Conservation (phyloP, 2,329 filamentous ascomycete genomes). For the Alternaria viburni region DNA sequence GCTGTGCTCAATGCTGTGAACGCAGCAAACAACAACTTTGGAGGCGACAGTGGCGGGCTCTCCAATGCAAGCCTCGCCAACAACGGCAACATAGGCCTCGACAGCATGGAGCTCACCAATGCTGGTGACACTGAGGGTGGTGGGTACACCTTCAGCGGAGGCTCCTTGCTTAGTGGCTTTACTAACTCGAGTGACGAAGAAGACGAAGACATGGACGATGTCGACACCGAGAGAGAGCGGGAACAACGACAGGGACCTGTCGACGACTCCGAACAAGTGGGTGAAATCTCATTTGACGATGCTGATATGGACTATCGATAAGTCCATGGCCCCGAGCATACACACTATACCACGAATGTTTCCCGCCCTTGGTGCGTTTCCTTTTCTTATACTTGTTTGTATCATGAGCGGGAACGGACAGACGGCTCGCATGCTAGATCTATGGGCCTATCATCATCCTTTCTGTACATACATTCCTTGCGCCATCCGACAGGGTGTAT, state of each 20-base stretch:
- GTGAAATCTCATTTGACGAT: slow-evolving; percentile 68
- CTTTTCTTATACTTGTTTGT: slow-evolving; percentile 24
- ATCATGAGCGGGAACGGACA: slow-evolving; percentile 11
- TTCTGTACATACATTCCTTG: slow-evolving; percentile 36
- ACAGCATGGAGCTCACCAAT: slow-evolving; percentile 70
- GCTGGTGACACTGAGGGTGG: slow-evolving; percentile 71
- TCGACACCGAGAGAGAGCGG: slow-evolving; percentile 70
- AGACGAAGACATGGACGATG: slow-evolving; percentile 90
- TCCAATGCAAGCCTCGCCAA: slow-evolving; percentile 83
- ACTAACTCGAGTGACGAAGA: slow-evolving; percentile 95
- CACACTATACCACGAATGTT: slow-evolving; percentile 39
- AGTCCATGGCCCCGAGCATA: slow-evolving; percentile 37
- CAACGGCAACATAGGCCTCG: slow-evolving; percentile 59
- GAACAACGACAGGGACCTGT: slow-evolving; percentile 52
- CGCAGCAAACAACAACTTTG: slow-evolving; percentile 63
- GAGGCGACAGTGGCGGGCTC: slow-evolving; percentile 56
- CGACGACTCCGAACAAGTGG: slow-evolving; percentile 68
- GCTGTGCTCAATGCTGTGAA: slow-evolving; percentile 68
- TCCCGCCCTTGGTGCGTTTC: slow-evolving; percentile 50
- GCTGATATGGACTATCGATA: slow-evolving; percentile 66
- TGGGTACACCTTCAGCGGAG: slow-evolving; percentile 75
- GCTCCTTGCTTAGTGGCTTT: slow-evolving; percentile 84
- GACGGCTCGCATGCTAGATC: slow-evolving; percentile 10
- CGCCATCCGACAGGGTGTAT: slow-evolving; percentile 32
- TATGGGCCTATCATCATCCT: slow-evolving; percentile 17